These are phyloP conservation scores for Millerago galiae DNA, from an alignment of 805 yeast genomes.

Conservation along the genomic window DNA sequence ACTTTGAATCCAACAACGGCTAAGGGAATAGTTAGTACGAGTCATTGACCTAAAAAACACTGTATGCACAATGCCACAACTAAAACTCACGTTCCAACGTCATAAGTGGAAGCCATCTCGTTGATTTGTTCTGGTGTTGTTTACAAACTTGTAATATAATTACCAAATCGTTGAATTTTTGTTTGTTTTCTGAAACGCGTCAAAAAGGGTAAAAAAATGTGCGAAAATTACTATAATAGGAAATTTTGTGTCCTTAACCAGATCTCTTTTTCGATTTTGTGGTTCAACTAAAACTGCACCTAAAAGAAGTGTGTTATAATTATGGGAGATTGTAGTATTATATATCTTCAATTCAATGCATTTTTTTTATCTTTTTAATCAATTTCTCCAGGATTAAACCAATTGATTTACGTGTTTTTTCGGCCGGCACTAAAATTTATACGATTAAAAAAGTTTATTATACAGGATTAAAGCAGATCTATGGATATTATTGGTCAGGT, in stretches of 20 bases:
- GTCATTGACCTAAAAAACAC: too few relatives aligned
- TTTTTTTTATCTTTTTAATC: background rate
- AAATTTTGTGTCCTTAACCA: background rate
- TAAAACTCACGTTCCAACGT: conserved; percentile 48
- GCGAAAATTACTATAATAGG: conserved; percentile 4
- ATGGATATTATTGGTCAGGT: conserved; percentile 2
- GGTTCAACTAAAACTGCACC: too few relatives aligned
- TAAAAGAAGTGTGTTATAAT: too few relatives aligned
- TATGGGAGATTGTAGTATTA: too few relatives aligned
- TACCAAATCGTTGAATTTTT: conserved; percentile 3
- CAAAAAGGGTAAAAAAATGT: background rate
- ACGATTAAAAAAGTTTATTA: too few relatives aligned
- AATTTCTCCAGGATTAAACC: too few relatives aligned
- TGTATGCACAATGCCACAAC: background rate
- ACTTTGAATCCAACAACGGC: conserved; percentile 77
- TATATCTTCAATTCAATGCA: background rate
- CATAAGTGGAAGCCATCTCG: conserved; percentile 36
- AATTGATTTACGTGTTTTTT: too few relatives aligned
- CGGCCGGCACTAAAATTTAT: too few relatives aligned
- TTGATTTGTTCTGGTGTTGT: conserved; percentile 1
- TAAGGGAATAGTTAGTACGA: conserved; percentile 27
- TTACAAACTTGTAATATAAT: background rate
- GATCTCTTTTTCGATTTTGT: background rate
- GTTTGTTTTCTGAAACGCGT: conserved; percentile 6
- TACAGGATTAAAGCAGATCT: too few relatives aligned